Evolutionary conservation across 1,284 basidiomycete genomes (phyloP).

Genomic region (Apiotrichum brassicae): DNA sequence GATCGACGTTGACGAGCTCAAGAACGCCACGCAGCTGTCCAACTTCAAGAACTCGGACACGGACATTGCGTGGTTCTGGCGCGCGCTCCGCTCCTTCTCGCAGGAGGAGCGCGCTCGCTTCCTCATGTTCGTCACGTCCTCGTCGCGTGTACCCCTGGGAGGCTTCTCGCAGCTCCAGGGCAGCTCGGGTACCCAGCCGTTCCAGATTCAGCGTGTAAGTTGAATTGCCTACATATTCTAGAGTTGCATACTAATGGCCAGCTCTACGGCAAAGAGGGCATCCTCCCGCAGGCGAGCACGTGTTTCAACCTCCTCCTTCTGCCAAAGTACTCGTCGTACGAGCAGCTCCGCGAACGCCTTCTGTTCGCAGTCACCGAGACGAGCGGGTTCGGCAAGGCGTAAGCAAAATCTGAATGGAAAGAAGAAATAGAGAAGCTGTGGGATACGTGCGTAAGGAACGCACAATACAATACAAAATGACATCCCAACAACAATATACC

Average conservation of each 20-base stretch:
- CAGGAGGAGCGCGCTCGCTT: constrained; percentile 94
- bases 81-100: constrained; percentile 93
- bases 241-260: too few relatives aligned
- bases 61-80: constrained; percentile 98
- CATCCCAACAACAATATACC: too few relatives aligned
- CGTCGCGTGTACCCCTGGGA: constrained; percentile 86
- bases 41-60: constrained; percentile 60
- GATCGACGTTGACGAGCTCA: constrained; percentile 97
- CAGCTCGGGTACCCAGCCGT: constrained; percentile 87
- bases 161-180: constrained; percentile 91
- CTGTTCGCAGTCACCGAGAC: constrained; percentile 88
- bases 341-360: constrained; percentile 81
- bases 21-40: constrained; percentile 59
- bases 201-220: constrained; percentile 78
- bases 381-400: constrained; percentile 72
- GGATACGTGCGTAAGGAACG: too few relatives aligned
- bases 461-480: too few relatives aligned
- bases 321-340: constrained; percentile 85
- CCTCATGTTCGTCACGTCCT: constrained; percentile 88
- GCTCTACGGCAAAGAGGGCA: constrained; percentile 49
- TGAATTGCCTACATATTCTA: too few relatives aligned
- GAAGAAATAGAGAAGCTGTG: too few relatives aligned
- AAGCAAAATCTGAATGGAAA: neutral
- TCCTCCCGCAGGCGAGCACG: constrained; percentile 45
- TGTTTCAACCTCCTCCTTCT: constrained; percentile 59